Percentiles rank a stretch among this genome's conserved stretches.
phyloP scores from a whole-genome alignment of 192 early-diverging fungal genomes.

The Umbelopsis vinacea region DNA sequence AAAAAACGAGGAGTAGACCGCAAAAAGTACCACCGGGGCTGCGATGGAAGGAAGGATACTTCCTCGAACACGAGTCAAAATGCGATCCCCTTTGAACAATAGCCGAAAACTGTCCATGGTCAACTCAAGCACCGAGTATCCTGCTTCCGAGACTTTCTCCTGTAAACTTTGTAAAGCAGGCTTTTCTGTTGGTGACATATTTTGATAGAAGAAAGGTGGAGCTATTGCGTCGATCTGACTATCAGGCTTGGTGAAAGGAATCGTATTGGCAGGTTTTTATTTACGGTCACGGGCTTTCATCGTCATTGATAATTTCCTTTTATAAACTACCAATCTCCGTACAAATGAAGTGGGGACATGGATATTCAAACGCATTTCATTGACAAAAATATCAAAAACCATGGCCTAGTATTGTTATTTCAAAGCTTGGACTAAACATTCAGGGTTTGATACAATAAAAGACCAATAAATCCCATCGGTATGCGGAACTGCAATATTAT shows the following conservation, averaged over 20 bases:
- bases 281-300: neutral
- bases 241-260: neutral
- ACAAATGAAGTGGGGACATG: too few relatives aligned
- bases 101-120: neutral
- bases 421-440: too few relatives aligned
- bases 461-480: neutral
- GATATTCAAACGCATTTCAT: too few relatives aligned
- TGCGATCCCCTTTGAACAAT: neutral
- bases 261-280: neutral
- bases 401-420: too few relatives aligned
- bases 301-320: too few relatives aligned
- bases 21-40: neutral
- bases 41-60: slow-evolving; percentile 4
- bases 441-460: too few relatives aligned
- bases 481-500: neutral
- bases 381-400: too few relatives aligned
- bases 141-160: neutral
- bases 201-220: neutral
- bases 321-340: too few relatives aligned
- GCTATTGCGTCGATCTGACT: neutral
- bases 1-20: slow-evolving; percentile 9
- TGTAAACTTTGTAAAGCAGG: neutral
- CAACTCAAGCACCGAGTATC: neutral
- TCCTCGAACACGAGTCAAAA: slow-evolving; percentile 7
- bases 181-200: slow-evolving; percentile 11